These are phyloP conservation scores for Ajuga chamaepitys DNA, from an alignment of 257 asterid species.

Conservation along the genomic window DNA sequence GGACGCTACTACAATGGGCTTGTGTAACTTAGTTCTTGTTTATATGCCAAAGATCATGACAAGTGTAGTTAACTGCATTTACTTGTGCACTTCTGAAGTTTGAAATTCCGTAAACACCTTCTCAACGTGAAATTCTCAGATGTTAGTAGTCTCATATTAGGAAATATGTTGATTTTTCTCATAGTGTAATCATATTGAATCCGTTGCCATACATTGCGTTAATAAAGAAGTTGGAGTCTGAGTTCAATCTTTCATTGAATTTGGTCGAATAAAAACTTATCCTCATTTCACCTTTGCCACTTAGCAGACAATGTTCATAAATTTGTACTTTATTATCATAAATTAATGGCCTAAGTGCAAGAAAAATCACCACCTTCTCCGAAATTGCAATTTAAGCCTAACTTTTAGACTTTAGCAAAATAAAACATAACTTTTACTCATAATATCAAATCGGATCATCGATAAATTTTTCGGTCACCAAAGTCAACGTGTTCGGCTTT, in stretches of 20 bases:
- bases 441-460: no score
- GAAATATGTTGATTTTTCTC: background rate
- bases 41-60: background rate
- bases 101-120: background rate
- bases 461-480: no score
- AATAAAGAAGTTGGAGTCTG: background rate
- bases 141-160: background rate
- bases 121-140: background rate
- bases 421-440: no score
- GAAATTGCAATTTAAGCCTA: no score
- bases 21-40: constrained; percentile 1
- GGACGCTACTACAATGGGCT: background rate
- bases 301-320: background rate
- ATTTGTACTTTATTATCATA: background rate
- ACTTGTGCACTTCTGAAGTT: background rate
- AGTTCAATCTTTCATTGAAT: background rate
- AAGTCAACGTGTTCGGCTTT: no score
- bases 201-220: background rate
- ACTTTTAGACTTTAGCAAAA: no score
- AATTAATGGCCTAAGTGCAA: background rate
- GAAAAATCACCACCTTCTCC: no score
- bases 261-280: background rate
- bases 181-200: background rate
- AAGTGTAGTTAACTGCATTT: constrained; percentile 3
- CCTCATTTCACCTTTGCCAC: background rate